Evolutionary conservation across 495 filamentous ascomycete genomes (phyloP), one percentile per base, ranked within the genome.

Genomic region (Penicillium cinerascens): DNA sequence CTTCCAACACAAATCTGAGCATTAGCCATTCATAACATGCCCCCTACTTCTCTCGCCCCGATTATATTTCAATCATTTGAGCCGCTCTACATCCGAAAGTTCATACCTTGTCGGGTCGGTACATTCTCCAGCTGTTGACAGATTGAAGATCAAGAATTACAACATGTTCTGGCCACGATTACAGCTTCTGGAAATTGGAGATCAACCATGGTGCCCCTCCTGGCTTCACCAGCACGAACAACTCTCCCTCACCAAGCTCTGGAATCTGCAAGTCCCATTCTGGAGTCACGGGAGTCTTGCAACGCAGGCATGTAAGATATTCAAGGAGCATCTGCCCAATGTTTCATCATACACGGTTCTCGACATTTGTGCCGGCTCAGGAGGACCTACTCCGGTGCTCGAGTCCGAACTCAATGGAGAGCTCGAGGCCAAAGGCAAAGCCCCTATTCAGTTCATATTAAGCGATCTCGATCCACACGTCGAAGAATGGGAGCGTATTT

Each of bases 341-440:
- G 59, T 74, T 1, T 72, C 69, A 25, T 72, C 59, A 6, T 78
- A 82, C 60, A 78, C 77, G 16, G 81, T 87, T 51, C 79, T 89
- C 46, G 87, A 91, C 66, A 85, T 89, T 66, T 88, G 86, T 65
- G 83, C 87, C 16, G 87, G 87, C 48, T 84, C 76, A 22, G 87
- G 87, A 38, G 87, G 86, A 0, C 85, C 85, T 0, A 87, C 82
- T 3, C 80, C 82, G 0, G 66, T 65, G n/a, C 81, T 88, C 48
- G 84, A 88, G 66, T 70, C 62, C 9, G 68, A 75, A 43, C 58
- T 86, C 8, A 85, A 85, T 68, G 45, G 49, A 21, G 52, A 72
- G 38, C 63, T 76, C n/a, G 43, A 70, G 21, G 40, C 26, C 36
- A 60, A 59, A 20, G 51, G 40, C 5, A 55, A 53, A 36, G 54